Base-by-base conservation (phyloP, 2,329 filamentous ascomycete genomes). In the Juglanconis juglandina region DNA sequence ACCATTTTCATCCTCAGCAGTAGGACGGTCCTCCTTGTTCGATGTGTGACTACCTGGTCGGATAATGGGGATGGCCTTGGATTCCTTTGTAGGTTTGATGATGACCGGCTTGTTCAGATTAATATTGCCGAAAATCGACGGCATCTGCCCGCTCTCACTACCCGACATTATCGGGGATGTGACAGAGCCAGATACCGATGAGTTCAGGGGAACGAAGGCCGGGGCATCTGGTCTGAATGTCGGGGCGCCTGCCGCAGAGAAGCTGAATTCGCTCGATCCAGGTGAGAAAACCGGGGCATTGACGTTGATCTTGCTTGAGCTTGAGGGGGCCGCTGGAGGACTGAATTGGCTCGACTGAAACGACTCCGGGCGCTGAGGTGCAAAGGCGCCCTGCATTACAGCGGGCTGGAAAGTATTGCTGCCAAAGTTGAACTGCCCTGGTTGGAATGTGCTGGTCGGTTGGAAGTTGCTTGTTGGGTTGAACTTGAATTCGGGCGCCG, bases 401-500 rank as follows among this genome's bases (percentile, higher is more conserved):
- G 76, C 66, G 5, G 83, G 79, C 66, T 86, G 79, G 71, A 82
- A 81, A 52, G 67, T 68, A 53, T 69, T 76, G 46, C 71, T 72
- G 30, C 76, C 75, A 63, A 85, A 85, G 44, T 76, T 76, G 68
- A 85, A 84, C 56, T 80, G 74, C 14, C 75, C 72, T 39, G 81
- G 78, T 42, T 79, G 76, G 67, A 85, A 86, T 33, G 74, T 75
- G 67, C 72, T 81, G 3, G 75, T 72, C 5, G 81, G 78, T 42
- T 79, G 76, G 67, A 85, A 86, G 33, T 73, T 75, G 67, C 72
- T 82, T 3, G 75, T 72, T 3, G 83, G 83, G 63, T 85, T 84
- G 74, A 94, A 94, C 67, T 88, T 91, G 79, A 97, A 97, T 69
- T 95, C 91, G 51, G 92, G 90, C 0, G 94, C 94, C 64, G 89